Conservation (phyloP, 2,329 filamentous ascomycete species). For the Pestalotiopsis sp. region DNA sequence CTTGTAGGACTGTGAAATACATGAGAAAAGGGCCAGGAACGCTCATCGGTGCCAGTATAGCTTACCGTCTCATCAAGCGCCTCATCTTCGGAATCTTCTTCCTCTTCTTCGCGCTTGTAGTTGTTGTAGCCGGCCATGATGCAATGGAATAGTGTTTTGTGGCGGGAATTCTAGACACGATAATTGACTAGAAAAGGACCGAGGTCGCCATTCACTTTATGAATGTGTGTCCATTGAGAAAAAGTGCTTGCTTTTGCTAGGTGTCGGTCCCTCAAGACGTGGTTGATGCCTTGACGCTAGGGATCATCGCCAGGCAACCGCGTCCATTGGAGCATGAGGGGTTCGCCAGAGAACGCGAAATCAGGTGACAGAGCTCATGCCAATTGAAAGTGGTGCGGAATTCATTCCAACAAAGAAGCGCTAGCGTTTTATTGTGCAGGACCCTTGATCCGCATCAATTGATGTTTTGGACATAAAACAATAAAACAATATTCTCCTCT, state of each 20-base stretch:
- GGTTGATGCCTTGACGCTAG: constrained; percentile 3
- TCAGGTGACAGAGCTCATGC: constrained; percentile 6
- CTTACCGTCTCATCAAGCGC: constrained; percentile 67
- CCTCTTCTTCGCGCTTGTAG: constrained; percentile 48
- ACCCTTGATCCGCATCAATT: no score
- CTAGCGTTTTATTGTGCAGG: background rate
- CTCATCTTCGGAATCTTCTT: constrained; percentile 69
- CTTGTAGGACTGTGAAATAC: constrained; percentile 72
- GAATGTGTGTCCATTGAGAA: background rate
- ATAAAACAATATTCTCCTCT: background rate
- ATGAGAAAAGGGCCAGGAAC: background rate
- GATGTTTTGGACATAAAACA: background rate
- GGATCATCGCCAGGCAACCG: constrained; percentile 13
- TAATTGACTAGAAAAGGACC: background rate
- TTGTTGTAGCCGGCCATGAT: constrained; percentile 36
- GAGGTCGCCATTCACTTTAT: background rate
- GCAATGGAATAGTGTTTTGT: background rate
- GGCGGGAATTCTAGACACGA: background rate
- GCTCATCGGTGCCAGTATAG: constrained; percentile 1
- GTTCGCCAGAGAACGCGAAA: constrained; percentile 4
- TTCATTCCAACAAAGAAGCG: background rate
- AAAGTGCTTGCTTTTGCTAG: background rate
- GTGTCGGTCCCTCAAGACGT: background rate
- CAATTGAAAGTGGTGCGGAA: background rate
- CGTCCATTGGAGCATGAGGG: background rate